Evolutionary conservation across 2,329 filamentous ascomycete genomes (phyloP).

Genomic region (Diaporthe citrichinensis): DNA sequence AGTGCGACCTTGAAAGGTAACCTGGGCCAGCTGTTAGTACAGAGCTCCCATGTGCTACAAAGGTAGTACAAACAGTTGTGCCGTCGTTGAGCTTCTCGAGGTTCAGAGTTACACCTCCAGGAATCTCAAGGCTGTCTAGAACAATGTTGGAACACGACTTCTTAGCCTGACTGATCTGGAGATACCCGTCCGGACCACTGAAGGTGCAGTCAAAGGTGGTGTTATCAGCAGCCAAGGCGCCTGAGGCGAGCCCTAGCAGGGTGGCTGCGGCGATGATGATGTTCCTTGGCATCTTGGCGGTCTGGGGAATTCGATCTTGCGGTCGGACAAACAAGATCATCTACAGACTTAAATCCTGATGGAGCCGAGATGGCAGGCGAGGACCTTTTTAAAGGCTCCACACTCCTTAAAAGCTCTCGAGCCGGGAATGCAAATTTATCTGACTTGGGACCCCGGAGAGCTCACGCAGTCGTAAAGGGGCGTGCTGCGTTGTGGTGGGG

Average conservation of each 20-base stretch:
- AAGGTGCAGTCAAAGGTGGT: conserved; percentile 63
- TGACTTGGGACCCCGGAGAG: neutral
- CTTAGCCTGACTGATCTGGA: conserved; percentile 63
- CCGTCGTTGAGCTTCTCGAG: conserved; percentile 65
- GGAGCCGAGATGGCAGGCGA: neutral
- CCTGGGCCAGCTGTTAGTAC: conserved; percentile 47
- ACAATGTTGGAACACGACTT: conserved; percentile 66
- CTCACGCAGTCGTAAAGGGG: conserved; percentile 12
- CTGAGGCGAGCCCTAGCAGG: conserved; percentile 36
- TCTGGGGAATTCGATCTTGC: neutral
- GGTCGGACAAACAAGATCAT: neutral
- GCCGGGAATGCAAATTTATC: neutral
- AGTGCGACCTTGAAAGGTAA: conserved; percentile 76
- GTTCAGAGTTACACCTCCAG: conserved; percentile 71
- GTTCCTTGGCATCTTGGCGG: conserved; percentile 22
- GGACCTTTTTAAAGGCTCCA: conserved; percentile 7
- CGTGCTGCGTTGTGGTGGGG: conserved; percentile 11
- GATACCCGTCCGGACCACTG: conserved; percentile 58
- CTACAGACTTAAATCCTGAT: neutral
- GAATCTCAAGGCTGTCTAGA: conserved; percentile 67
- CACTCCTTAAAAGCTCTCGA: neutral
- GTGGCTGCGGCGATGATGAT: conserved; percentile 6
- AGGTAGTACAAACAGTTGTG: conserved; percentile 55
- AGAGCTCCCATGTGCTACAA: conserved; percentile 33
- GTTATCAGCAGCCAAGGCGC: conserved; percentile 34